phyloP scores from a whole-genome alignment of 1,139 yeast genomes.

The Scheffersomyces titani region DNA sequence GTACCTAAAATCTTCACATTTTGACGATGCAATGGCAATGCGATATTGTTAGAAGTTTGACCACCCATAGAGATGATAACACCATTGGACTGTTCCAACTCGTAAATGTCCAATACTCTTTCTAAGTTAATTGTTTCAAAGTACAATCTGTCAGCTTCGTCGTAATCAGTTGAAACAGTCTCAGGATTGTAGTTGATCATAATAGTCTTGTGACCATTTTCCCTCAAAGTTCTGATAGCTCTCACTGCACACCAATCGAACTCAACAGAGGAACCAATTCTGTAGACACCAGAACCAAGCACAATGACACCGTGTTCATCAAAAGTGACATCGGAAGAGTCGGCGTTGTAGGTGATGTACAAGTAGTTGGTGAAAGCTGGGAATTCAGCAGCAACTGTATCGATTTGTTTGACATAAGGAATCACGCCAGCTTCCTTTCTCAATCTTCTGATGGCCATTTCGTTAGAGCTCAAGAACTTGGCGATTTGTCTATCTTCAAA shows the following conservation, averaged over 20 bases:
- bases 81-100: constrained; percentile 87
- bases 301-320: constrained; percentile 89
- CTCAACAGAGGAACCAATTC: constrained; percentile 93
- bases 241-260: constrained; percentile 97
- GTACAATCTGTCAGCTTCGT: constrained; percentile 96
- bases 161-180: constrained; percentile 97
- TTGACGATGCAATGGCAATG: constrained; percentile 89
- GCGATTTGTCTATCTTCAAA: constrained; percentile 98
- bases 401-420: constrained; percentile 96
- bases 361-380: constrained; percentile 96
- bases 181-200: constrained; percentile 99
- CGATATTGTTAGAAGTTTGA: constrained; percentile 96
- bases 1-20: constrained; percentile 96
- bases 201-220: constrained; percentile 83
- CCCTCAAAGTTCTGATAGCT: constrained; percentile 92
- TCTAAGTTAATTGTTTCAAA: constrained; percentile 95
- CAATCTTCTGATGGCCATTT: constrained; percentile 87
- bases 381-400: constrained; percentile 98
- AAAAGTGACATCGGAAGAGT: constrained; percentile 79
- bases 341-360: constrained; percentile 94
- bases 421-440: constrained; percentile 86
- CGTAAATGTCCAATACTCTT: constrained; percentile 94
- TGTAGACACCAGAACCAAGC: constrained; percentile 90
- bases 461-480: constrained; percentile 83
- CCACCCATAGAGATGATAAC: constrained; percentile 99